Percentiles rank a stretch among this genome's conserved stretches.
Conservation (phyloP, 768 basidiomycete genomes). For the Tulasnella sp. region DNA sequence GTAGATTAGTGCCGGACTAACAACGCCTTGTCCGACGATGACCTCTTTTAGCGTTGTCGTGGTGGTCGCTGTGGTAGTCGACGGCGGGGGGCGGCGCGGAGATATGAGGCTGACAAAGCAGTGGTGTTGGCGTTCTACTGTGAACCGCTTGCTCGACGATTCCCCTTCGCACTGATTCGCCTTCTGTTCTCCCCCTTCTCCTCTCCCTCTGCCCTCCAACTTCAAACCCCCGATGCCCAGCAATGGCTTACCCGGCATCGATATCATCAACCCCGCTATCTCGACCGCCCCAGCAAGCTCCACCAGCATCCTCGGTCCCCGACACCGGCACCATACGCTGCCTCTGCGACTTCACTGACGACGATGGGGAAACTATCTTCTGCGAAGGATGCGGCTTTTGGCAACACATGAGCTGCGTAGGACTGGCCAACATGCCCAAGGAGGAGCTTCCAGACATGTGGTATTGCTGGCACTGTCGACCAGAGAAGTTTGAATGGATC, state of each 20-base stretch:
- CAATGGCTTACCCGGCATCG: conserved; percentile 7
- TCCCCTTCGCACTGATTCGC: conserved; percentile 11
- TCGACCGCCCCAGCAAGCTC: neutral
- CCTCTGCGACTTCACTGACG: conserved; percentile 42
- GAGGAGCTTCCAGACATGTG: conserved; percentile 24
- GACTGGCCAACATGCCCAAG: conserved; percentile 15
- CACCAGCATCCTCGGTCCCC: conserved; percentile 11
- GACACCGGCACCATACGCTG: conserved; percentile 37
- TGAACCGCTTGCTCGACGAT: conserved; percentile 9
- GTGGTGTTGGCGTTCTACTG: neutral
- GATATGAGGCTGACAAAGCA: neutral
- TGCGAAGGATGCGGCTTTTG: conserved; percentile 45
- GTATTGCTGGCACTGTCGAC: conserved; percentile 20
- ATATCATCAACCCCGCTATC: neutral
- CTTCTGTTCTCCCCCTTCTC: neutral
- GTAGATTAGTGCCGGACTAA: neutral
- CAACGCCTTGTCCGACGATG: neutral
- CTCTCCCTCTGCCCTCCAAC: conserved; percentile 2
- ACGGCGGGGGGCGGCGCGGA: neutral
- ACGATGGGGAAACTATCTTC: conserved; percentile 46
- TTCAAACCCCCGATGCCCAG: conserved; percentile 10
- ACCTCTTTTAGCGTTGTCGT: neutral
- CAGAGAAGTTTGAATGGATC: conserved; percentile 25
- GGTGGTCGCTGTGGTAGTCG: neutral
- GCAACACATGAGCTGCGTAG: conserved; percentile 44